Evolutionary conservation across 2,329 filamentous ascomycete genomes (phyloP).

Genomic region (Cladosporium sp.): DNA sequence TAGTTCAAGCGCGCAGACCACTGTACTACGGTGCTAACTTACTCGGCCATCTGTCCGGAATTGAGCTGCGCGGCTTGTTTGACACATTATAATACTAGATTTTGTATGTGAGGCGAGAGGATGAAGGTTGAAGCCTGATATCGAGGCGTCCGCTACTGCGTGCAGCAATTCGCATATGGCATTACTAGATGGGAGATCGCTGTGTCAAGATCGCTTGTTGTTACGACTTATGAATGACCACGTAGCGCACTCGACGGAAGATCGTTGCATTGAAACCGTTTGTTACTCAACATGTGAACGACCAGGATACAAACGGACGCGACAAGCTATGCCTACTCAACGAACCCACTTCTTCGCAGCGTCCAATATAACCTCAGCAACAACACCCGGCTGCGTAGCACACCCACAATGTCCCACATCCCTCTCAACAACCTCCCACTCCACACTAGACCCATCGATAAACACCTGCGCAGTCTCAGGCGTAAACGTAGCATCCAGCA

Average conservation of each 20-base stretch:
- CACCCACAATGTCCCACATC: slow-evolving; percentile 22
- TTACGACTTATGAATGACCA: too few relatives aligned
- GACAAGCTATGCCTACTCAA: not conserved
- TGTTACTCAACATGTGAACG: not conserved
- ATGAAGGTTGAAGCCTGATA: too few relatives aligned
- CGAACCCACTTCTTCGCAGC: slow-evolving; percentile 11
- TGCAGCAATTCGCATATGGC: too few relatives aligned
- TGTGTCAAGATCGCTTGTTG: too few relatives aligned
- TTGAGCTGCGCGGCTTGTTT: too few relatives aligned
- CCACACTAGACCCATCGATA: slow-evolving; percentile 17
- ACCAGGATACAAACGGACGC: not conserved
- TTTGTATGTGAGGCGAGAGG: too few relatives aligned
- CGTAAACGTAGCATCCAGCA: slow-evolving; percentile 19
- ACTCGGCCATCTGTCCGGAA: not conserved
- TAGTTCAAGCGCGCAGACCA: too few relatives aligned
- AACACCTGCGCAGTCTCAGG: slow-evolving; percentile 18
- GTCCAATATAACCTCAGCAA: slow-evolving; percentile 18
- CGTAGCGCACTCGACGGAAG: not conserved
- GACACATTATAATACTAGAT: too few relatives aligned
- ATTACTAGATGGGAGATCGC: too few relatives aligned
- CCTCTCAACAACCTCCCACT: slow-evolving; percentile 22
- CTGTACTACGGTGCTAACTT: too few relatives aligned
- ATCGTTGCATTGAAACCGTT: not conserved
- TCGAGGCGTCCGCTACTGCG: too few relatives aligned
- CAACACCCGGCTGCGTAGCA: slow-evolving; percentile 15